phyloP scores from a whole-genome alignment of 2,329 filamentous ascomycete species.

The Pestalotiopsis fici region DNA sequence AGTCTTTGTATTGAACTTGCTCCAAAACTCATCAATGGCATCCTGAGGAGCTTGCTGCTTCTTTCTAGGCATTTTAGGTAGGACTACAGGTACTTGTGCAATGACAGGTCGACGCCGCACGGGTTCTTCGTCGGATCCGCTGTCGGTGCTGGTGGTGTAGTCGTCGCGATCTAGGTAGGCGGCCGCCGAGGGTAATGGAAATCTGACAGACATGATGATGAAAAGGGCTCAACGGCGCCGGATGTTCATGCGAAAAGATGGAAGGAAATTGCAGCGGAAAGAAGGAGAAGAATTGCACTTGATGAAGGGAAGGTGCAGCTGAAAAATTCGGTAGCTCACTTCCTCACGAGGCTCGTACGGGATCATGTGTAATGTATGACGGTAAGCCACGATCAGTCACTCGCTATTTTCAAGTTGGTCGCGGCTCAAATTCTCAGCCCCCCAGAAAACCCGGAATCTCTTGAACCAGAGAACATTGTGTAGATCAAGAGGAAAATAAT shows the following conservation, averaged over 20 bases:
- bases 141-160: background rate
- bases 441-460: too few relatives aligned
- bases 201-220: constrained; percentile 3
- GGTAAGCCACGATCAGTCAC: background rate
- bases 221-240: background rate
- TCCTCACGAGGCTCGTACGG: background rate
- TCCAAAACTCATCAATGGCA: constrained; percentile 73
- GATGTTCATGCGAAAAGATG: background rate
- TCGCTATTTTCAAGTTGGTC: too few relatives aligned
- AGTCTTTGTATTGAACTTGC: constrained; percentile 67
- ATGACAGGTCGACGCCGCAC: constrained; percentile 14
- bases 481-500: too few relatives aligned
- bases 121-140: background rate
- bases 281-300: background rate
- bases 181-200: constrained; percentile 17
- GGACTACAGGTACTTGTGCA: constrained; percentile 21
- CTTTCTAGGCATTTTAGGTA: constrained; percentile 25
- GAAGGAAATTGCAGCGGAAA: background rate
- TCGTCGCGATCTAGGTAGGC: constrained; percentile 17
- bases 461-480: too few relatives aligned
- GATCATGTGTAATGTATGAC: background rate
- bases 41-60: constrained; percentile 66
- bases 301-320: background rate
- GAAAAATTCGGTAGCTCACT: background rate
- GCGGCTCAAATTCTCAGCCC: background rate